Evolutionary conservation across 257 asterid species (phyloP).

Genomic region (Solanum clarkiae): DNA sequence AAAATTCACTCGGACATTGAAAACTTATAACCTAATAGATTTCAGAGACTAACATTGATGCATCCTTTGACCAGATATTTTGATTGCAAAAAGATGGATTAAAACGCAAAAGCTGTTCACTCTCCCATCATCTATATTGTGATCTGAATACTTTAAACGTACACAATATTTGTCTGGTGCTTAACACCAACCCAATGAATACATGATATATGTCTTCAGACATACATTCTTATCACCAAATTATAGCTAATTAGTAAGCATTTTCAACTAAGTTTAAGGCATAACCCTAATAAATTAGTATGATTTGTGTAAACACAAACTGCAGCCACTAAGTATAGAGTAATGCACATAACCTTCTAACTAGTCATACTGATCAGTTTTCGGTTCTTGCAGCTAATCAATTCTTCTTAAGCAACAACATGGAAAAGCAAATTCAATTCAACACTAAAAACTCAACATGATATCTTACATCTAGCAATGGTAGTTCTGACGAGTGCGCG

Average conservation of each 20-base stretch:
- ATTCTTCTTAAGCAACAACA: neutral
- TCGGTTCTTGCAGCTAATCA: neutral
- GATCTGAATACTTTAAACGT: neutral
- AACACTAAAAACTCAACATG: neutral
- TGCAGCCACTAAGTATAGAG: neutral
- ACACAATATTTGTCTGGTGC: neutral
- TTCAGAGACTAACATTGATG: neutral
- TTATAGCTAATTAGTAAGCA: neutral
- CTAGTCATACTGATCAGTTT: neutral
- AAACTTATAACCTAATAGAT: neutral
- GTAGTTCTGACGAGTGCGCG: slow-evolving; percentile 76
- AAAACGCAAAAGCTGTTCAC: neutral
- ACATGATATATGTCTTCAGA: neutral
- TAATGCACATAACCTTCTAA: neutral
- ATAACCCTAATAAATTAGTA: neutral
- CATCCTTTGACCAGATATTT: neutral
- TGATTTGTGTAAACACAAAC: neutral
- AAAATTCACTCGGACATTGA: neutral
- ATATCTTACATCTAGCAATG: slow-evolving; percentile 67
- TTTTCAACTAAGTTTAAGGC: neutral
- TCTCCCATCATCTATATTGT: neutral
- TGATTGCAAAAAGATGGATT: neutral
- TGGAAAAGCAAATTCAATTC: neutral
- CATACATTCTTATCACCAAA: neutral
- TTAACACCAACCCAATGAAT: neutral